A percentile compares a stretch with the other conserved stretches of the same genome.
Conservation (phyloP, 2,329 filamentous ascomycete species). For the Aureobasidium sp. region DNA sequence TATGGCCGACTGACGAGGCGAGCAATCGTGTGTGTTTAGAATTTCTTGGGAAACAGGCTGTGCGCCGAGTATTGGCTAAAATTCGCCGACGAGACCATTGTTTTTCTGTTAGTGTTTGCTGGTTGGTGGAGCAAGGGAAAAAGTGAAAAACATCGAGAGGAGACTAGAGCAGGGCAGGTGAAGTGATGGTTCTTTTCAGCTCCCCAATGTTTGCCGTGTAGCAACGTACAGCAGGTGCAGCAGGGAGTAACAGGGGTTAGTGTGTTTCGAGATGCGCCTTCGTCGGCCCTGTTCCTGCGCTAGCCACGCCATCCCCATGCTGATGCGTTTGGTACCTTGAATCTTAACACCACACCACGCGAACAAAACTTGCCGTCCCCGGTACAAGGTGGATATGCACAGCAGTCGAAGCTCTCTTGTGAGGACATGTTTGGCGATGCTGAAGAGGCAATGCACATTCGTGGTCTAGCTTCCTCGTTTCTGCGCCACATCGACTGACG, state of each 20-base stretch:
- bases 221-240: not conserved
- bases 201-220: constrained; percentile 7
- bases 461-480: not conserved
- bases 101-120: not conserved
- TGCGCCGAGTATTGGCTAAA: not conserved
- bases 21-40: not conserved
- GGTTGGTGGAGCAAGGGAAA: not conserved
- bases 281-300: constrained; percentile 5
- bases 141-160: not conserved
- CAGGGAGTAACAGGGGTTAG: constrained; percentile 8
- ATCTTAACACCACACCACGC: constrained; percentile 11
- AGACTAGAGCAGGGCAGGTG: constrained; percentile 7
- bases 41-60: not conserved
- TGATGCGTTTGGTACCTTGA: constrained; percentile 12
- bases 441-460: not conserved
- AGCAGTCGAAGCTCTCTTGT: not conserved
- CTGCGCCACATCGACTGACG: not conserved
- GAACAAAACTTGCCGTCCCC: not conserved
- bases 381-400: not conserved
- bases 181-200: constrained; percentile 10
- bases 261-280: constrained; percentile 15
- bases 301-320: constrained; percentile 12
- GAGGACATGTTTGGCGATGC: constrained; percentile 7
- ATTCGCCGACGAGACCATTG: not conserved
- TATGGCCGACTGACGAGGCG: not conserved